These are phyloP conservation scores for Prunella vulgaris DNA, from an alignment of 257 asterid species.

Conservation along the genomic window DNA sequence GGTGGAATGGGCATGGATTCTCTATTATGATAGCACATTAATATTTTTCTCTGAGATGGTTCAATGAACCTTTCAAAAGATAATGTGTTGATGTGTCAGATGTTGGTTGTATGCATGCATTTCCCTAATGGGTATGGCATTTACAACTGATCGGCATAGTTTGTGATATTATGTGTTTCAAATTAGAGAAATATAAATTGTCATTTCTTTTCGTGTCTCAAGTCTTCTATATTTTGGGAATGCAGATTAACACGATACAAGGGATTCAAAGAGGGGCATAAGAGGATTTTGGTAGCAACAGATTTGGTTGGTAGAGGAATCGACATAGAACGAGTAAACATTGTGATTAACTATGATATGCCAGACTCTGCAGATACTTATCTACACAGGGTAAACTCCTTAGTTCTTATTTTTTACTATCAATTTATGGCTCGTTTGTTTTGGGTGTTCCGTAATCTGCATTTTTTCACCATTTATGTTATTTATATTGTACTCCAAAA, in stretches of 20 bases:
- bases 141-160: neutral
- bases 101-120: neutral
- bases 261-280: conserved; percentile 88
- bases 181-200: neutral
- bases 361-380: conserved; percentile 94
- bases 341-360: conserved; percentile 92
- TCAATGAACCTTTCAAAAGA: neutral
- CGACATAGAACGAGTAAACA: conserved; percentile 89
- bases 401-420: neutral
- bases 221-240: neutral
- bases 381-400: conserved; percentile 64
- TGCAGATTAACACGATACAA: conserved; percentile 80
- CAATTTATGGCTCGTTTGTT: neutral
- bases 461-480: too few species aligned
- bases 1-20: neutral
- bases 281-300: conserved; percentile 90
- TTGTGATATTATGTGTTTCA: neutral
- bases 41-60: neutral
- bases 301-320: conserved; percentile 95
- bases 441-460: neutral
- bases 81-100: neutral
- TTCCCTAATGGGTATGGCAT: neutral
- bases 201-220: neutral
- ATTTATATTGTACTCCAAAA: neutral
- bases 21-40: neutral